Base-by-base conservation (phyloP, 805 yeast species). In the Barnettozyma siamensis region DNA sequence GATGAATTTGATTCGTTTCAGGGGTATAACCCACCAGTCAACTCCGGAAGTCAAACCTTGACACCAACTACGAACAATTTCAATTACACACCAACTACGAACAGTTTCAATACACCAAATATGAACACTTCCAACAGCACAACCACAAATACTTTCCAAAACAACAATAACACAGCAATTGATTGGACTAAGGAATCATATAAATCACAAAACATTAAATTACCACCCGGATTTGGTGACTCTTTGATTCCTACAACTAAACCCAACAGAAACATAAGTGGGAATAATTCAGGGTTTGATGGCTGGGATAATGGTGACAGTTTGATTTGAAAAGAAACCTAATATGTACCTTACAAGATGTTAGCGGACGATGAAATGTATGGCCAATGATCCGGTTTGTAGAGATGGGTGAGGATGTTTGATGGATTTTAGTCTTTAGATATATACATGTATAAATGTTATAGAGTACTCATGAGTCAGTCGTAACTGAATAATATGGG, bases 221-320 rank as follows among this genome's bases (percentile, higher is more conserved):
- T 64, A 8, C 73, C 73, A 16, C 74, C 73, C 2, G 73, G 74
- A 6, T 68, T 69, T 40, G 65, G 69, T 2, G 57, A 60, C 26
- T 49, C 65, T 7, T 44, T 67, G n/a, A 47, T 51, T 24, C 52
- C 70, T 54, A 37, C 70, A 60, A 36, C 30, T 5, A 28, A 61
- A 17, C 41, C 35, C 27, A 27, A 5, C 17, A 16, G 13, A 18
- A 10, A 12, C 13, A 11, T n/a, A 19, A 40, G 13, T 20, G 20
- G 33, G 5, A 15, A 30, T 7, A 35, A 36, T 33, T 37, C 37
- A 15, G 35, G 39, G 17, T 45, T 36, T 38, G 36, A 19, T 28
- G 42, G 13, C 13, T 42, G 46, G 46, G 24, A 35, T 20, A 45
- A 42, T 21, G 48, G 48, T 10, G 55, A 31, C 13, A 49, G 53